A percentile compares a stretch with the other conserved stretches of the same genome.
phyloP scores from a whole-genome alignment of 2,329 filamentous ascomycete species.

The Amauroascus niger region DNA sequence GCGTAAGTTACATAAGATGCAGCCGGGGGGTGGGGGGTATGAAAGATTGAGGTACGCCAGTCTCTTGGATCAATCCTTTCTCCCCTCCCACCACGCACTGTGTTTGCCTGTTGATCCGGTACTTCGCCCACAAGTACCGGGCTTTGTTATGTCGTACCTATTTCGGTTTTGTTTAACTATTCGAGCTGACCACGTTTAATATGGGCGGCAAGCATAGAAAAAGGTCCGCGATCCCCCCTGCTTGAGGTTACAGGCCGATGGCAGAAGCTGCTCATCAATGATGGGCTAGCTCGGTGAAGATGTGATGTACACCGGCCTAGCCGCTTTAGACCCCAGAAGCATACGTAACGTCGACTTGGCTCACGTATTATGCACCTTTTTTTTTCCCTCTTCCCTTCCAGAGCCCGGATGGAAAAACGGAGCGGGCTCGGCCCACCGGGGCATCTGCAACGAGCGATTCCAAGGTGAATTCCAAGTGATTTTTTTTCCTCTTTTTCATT shows the following conservation, averaged over 20 bases:
- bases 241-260: conserved; percentile 3
- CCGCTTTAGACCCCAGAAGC: neutral
- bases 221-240: neutral
- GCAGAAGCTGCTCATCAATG: neutral
- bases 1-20: too few species aligned
- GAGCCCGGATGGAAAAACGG: neutral
- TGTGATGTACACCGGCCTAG: conserved; percentile 1
- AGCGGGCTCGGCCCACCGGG: neutral
- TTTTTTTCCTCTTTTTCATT: neutral
- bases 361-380: neutral
- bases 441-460: neutral
- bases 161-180: neutral
- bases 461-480: too few species aligned
- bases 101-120: too few species aligned
- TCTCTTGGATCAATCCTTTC: neutral
- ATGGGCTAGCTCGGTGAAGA: neutral
- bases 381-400: too few species aligned
- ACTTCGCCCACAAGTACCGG: too few species aligned
- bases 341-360: conserved; percentile 7
- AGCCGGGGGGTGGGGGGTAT: neutral
- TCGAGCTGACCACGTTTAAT: too few species aligned
- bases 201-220: neutral
- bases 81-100: too few species aligned
- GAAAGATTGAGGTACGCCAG: neutral
- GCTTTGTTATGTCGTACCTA: neutral